Conservation (phyloP, 352 stramenopile genomes). For the Aphanomyces astaci region DNA sequence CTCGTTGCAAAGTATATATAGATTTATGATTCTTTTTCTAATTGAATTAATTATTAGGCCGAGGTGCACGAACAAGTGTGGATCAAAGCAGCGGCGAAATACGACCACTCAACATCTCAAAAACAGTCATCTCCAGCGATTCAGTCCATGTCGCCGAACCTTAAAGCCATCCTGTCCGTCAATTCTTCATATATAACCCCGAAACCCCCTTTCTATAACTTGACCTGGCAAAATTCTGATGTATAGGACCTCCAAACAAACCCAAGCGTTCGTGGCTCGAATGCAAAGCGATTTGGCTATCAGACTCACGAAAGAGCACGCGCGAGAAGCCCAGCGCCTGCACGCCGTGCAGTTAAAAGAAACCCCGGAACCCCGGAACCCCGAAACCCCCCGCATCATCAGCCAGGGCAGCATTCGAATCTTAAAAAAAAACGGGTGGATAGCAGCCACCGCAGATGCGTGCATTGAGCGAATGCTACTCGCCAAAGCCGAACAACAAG, state of each 20-base stretch:
- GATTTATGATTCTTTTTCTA: neutral
- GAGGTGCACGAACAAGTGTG: neutral
- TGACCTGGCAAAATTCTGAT: neutral
- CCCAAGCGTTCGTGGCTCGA: neutral
- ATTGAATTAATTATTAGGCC: neutral
- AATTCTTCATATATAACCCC: too few relatives aligned
- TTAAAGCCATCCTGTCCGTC: neutral
- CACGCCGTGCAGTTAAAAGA: too few relatives aligned
- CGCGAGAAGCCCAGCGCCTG: neutral
- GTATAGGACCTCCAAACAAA: neutral
- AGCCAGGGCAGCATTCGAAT: neutral
- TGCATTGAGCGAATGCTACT: neutral
- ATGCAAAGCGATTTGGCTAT: neutral
- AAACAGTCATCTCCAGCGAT: neutral
- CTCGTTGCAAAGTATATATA: neutral
- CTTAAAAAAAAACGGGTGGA: slow-evolving; percentile 11
- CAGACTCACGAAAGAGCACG: neutral
- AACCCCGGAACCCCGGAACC: too few relatives aligned
- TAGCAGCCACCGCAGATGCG: neutral
- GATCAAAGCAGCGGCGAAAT: neutral
- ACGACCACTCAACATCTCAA: neutral
- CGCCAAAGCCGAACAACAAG: neutral
- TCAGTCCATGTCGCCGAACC: neutral
- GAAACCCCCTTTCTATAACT: too few relatives aligned
- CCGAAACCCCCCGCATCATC: neutral